A percentile compares a stretch with the other conserved stretches of the same genome.
These are phyloP conservation scores for Aspergillus pseudoterreus DNA, from an alignment of 2,329 filamentous ascomycete genomes.

Conservation along the genomic window DNA sequence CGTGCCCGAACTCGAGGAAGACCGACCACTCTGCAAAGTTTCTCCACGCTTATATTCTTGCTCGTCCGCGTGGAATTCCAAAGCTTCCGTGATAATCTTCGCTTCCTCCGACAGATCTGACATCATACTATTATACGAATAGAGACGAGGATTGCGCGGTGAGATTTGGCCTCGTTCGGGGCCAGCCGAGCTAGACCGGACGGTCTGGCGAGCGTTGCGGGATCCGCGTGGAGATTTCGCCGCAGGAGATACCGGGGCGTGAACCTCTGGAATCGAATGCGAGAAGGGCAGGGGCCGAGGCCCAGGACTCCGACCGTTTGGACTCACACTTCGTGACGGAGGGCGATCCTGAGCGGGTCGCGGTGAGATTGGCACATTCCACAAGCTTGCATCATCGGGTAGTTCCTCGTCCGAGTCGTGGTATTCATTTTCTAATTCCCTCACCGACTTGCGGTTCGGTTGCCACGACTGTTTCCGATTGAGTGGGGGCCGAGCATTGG, in stretches of 20 bases:
- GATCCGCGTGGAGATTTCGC: conserved; percentile 26
- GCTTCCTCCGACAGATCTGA: conserved; percentile 59
- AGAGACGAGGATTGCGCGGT: conserved; percentile 45
- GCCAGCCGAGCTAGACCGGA: conserved; percentile 39
- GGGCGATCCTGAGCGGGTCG: conserved; percentile 38
- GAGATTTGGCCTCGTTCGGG: conserved; percentile 40
- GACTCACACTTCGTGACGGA: conserved; percentile 39
- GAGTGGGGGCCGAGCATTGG: conserved; percentile 18
- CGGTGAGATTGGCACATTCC: conserved; percentile 50
- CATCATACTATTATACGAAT: conserved; percentile 58
- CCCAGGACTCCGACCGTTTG: conserved; percentile 37
- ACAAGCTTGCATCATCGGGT: conserved; percentile 48
- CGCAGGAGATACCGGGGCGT: conserved; percentile 20
- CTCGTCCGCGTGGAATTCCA: conserved; percentile 57
- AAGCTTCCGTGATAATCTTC: conserved; percentile 55
- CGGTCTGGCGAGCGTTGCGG: conserved; percentile 25
- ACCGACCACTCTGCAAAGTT: conserved; percentile 43
- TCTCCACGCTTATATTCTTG: conserved; percentile 44
- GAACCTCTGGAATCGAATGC: conserved; percentile 32
- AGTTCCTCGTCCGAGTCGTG: conserved; percentile 50
- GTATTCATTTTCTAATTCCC: conserved; percentile 49
- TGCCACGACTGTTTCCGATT: conserved; percentile 41
- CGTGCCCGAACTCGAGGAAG: conserved; percentile 33
- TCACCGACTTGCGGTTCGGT: conserved; percentile 43
- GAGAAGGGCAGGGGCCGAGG: conserved; percentile 41